Conservation (phyloP, 257 asterid genomes). For the Fraxinus pennsylvanica region DNA sequence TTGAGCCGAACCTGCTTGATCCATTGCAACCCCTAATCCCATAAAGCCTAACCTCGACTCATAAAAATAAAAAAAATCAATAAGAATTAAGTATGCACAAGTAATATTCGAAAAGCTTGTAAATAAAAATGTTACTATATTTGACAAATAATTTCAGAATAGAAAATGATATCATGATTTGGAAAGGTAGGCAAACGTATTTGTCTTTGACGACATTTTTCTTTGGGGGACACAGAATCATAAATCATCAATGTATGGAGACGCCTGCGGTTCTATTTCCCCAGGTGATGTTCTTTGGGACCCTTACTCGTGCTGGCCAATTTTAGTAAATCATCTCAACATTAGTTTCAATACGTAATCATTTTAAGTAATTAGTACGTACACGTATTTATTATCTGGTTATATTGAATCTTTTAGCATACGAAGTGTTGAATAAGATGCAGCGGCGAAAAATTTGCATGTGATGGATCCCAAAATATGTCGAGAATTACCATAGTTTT, state of each 20-base stretch:
- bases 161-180: neutral
- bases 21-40: too few relatives aligned
- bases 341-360: neutral
- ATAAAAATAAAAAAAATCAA: too few relatives aligned
- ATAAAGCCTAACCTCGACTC: neutral
- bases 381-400: too few relatives aligned
- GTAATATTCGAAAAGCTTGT: neutral
- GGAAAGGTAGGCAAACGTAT: neutral
- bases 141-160: neutral
- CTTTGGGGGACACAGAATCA: conserved; percentile 26
- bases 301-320: conserved; percentile 22
- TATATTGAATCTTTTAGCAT: too few relatives aligned
- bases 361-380: too few relatives aligned
- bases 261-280: conserved; percentile 13
- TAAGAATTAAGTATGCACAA: neutral
- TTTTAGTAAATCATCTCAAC: conserved; percentile 15
- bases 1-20: too few relatives aligned
- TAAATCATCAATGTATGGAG: conserved; percentile 29
- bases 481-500: too few relatives aligned
- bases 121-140: neutral
- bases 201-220: conserved; percentile 28
- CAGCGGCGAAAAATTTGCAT: neutral
- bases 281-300: conserved; percentile 32
- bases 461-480: too few relatives aligned
- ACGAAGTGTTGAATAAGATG: too few relatives aligned